A percentile compares a stretch with the other conserved stretches of the same genome.
phyloP scores from a whole-genome alignment of 2,329 filamentous ascomycete genomes.

The Paramyrothecium sp. region DNA sequence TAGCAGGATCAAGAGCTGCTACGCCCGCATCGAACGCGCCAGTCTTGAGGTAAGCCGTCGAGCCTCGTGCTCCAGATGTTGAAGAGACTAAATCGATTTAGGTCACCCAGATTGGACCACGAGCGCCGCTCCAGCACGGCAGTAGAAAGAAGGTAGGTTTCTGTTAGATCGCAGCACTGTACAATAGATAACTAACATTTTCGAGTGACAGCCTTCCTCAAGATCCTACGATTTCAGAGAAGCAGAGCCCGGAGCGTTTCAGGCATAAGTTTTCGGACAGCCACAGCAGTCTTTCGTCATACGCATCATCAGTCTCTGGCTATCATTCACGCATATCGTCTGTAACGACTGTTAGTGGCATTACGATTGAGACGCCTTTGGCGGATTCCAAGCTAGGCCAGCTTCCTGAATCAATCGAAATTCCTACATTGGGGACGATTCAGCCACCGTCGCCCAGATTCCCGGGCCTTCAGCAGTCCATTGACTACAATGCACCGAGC shows the following conservation, averaged over 20 bases:
- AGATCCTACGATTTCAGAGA: neutral
- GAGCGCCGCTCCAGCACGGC: too few species aligned
- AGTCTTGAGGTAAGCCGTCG: conserved; percentile 20
- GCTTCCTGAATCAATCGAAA: conserved; percentile 14
- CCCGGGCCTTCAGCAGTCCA: neutral
- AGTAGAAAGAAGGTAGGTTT: too few species aligned
- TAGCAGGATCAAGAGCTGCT: conserved; percentile 6
- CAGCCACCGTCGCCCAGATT: conserved; percentile 5
- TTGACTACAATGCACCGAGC: neutral
- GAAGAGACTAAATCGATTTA: neutral
- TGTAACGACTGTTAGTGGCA: conserved; percentile 47
- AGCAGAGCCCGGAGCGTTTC: conserved; percentile 2
- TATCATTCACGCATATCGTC: conserved; percentile 54
- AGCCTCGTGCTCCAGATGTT: neutral
- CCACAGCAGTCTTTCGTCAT: conserved; percentile 50
- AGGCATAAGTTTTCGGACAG: conserved; percentile 43
- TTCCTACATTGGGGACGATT: conserved; percentile 6
- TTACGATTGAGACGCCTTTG: conserved; percentile 35
- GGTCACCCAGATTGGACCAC: neutral
- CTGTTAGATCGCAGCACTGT: too few species aligned
- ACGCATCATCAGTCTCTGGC: conserved; percentile 42
- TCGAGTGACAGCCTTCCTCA: conserved; percentile 13
- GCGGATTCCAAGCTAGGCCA: conserved; percentile 34
- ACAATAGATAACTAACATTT: neutral
- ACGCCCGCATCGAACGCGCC: conserved; percentile 18